Base-by-base conservation (phyloP, 768 basidiomycete genomes). In the Steccherinum ochraceum region DNA sequence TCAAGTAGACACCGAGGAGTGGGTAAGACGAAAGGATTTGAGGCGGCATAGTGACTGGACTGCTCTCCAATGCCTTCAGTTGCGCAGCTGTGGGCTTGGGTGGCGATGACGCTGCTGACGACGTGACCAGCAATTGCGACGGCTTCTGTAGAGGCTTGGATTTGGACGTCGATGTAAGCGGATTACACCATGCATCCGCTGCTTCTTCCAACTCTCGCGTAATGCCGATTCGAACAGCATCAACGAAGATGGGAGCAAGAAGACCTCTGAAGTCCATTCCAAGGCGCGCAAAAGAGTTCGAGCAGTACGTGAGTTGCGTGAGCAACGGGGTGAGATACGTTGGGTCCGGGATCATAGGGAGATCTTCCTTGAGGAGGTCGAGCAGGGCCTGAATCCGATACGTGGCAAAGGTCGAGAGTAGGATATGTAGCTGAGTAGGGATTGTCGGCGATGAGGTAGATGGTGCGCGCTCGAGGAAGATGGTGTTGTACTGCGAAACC, bases 291-390 rank as follows among this genome's bases (percentile, higher is more conserved):
- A 96, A 96, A 0, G 93, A 93, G 16, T 84, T 81, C 5, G 93
- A 84, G 64, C 94, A 96, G 67, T 98, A 97, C 12, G 89, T 87
- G 42, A 98, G 78, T 60, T 98, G 95, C 0, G 93, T 95, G 52
- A 96, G 80, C 40, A 93, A 76, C 27, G 94, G 83, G 19, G 91
- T 77, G 56, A 95, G 75, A 20, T 89, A 71, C 18, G 86, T 61
- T 12, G 84, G 72, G 50, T 72, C 71, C 24, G 83, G 70, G 18
- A 83, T 73, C 10, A 74, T 77, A 0, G 83, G 79, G 13, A 96
- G 76, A 45, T 82, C 77, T 5, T 71, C 71, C 3, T 72, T 63
- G 40, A 96, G 72, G 4, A 83, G 67, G n/a, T 80, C 76, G 48
- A 93, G 75, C 45, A 97, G 81, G 47, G 83, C 73, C 2, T 75